These are phyloP conservation scores for Letharia columbiana DNA, from an alignment of 495 filamentous ascomycete genomes.

Conservation along the genomic window DNA sequence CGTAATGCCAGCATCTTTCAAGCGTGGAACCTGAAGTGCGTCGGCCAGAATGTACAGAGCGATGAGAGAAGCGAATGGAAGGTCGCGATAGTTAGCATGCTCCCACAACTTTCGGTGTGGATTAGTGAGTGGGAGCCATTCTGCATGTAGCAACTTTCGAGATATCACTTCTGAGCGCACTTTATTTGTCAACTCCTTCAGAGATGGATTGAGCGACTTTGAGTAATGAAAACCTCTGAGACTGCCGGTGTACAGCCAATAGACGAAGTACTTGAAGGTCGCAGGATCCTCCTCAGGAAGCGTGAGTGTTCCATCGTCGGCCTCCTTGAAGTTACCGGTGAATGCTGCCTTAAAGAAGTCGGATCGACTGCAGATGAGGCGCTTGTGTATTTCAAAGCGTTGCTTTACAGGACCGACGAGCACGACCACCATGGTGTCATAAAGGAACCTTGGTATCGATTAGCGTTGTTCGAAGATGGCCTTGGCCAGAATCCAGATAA, in stretches of 20 bases:
- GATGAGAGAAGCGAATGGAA: neutral
- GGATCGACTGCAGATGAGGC: neutral
- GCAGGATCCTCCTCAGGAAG: neutral
- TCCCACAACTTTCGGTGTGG: neutral
- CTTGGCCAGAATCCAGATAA: neutral
- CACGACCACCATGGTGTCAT: too few species aligned
- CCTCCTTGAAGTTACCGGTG: neutral
- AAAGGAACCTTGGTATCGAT: too few species aligned
- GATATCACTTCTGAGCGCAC: too few species aligned
- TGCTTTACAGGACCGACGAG: too few species aligned
- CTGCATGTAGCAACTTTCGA: too few species aligned
- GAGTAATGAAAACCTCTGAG: neutral
- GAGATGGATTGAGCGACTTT: neutral
- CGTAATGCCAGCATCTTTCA: neutral
- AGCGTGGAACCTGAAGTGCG: neutral
- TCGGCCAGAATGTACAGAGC: slow-evolving; percentile 8
- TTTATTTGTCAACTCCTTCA: neutral
- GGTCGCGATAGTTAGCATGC: slow-evolving; percentile 4
- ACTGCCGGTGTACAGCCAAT: slow-evolving; percentile 8
- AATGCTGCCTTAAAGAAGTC: slow-evolving; percentile 1
- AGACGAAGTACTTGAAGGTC: neutral
- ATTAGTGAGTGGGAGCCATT: neutral
- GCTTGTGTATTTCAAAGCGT: too few species aligned
- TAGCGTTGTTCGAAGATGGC: neutral
- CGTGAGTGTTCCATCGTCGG: neutral